A percentile compares a stretch with the other conserved stretches of the same genome.
Conservation (phyloP, 2,329 filamentous ascomycete genomes). For the Sporothrix dimorphospora region DNA sequence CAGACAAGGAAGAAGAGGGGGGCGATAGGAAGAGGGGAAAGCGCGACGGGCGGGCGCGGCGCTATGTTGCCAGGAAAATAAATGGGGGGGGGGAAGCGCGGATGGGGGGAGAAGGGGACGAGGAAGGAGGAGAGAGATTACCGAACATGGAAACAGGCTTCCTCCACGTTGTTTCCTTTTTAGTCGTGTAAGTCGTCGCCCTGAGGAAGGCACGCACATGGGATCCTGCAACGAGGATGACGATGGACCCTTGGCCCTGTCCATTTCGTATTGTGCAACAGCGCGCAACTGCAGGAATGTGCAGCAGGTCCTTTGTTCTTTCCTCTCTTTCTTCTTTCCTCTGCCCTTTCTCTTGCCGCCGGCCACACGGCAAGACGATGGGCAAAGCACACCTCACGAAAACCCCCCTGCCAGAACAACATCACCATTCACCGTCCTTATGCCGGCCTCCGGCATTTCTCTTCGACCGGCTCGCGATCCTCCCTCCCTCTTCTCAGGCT, state of each 20-base stretch:
- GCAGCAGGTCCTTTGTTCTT: no score
- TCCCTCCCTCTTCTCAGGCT: neutral
- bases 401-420: neutral
- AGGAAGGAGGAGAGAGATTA: neutral
- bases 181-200: constrained; percentile 21
- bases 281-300: neutral
- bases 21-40: neutral
- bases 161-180: constrained; percentile 19
- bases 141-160: constrained; percentile 11
- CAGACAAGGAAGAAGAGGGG: neutral
- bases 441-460: neutral
- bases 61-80: neutral
- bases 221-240: constrained; percentile 6
- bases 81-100: neutral
- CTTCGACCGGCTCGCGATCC: neutral
- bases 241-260: constrained; percentile 1
- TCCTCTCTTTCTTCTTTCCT: neutral
- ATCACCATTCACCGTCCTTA: neutral
- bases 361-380: neutral
- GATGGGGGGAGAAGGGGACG: neutral
- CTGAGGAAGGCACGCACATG: neutral
- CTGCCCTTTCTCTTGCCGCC: neutral
- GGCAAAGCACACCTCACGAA: constrained; percentile 10
- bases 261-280: constrained; percentile 13
- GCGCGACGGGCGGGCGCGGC: neutral